Conservation (phyloP, 176 grass and related monocot species). For the Phyllostachys edulis region DNA sequence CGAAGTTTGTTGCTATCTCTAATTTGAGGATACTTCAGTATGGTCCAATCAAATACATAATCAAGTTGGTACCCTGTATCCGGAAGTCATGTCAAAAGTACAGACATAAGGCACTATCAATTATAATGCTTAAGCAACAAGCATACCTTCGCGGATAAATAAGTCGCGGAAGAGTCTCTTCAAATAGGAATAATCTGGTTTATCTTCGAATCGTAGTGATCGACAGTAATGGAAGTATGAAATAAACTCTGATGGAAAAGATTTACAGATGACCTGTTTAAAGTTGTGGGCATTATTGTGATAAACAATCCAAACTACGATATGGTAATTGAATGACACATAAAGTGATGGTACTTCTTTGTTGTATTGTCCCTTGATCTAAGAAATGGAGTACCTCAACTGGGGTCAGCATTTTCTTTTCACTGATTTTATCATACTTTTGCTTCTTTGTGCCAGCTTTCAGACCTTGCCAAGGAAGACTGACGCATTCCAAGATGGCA, state of each 20-base stretch:
- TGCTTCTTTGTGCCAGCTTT: slow-evolving; percentile 90
- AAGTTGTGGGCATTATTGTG: background rate
- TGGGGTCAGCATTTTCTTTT: slow-evolving; percentile 82
- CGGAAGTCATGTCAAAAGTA: slow-evolving; percentile 8
- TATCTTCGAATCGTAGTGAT: slow-evolving; percentile 90
- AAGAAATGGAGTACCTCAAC: slow-evolving; percentile 57
- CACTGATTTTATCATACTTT: slow-evolving; percentile 84
- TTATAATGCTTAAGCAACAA: background rate
- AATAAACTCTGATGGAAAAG: slow-evolving; percentile 62
- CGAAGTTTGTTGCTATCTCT: slow-evolving; percentile 49
- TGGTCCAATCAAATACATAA: slow-evolving; percentile 86
- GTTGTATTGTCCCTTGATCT: background rate
- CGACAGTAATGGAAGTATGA: slow-evolving; percentile 87
- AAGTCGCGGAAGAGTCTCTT: slow-evolving; percentile 83
- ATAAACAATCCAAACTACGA: background rate
- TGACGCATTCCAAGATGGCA: slow-evolving; percentile 32
- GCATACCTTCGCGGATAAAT: slow-evolving; percentile 75
- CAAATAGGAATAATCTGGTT: slow-evolving; percentile 80
- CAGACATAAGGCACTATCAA: background rate
- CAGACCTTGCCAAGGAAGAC: slow-evolving; percentile 85
- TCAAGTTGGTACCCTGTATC: slow-evolving; percentile 73
- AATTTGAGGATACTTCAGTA: slow-evolving; percentile 76
- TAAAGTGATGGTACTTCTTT: background rate
- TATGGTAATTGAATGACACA: background rate
- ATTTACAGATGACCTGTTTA: slow-evolving; percentile 67